Base-by-base conservation (phyloP, 805 yeast genomes). In the Metschnikowia bowlesiae region DNA sequence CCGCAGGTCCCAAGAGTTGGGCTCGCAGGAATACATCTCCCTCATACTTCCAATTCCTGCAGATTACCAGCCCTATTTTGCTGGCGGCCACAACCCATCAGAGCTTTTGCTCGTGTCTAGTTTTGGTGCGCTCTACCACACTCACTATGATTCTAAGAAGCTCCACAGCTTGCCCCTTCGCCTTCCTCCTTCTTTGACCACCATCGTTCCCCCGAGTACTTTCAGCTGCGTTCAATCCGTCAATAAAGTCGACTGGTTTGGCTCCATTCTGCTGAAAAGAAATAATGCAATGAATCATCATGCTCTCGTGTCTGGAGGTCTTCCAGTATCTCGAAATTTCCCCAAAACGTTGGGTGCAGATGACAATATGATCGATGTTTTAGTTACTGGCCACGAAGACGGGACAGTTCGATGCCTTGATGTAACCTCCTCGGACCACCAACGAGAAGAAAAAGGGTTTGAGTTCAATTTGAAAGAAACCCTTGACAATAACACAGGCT, bases 331-430 rank as follows among this genome's bases (percentile, higher is more conserved):
- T 50, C 51, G 61, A 38, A 50, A 53, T n/a, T 55, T 55, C 9
- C 63, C 68, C 10, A 62, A 55, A 33, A 58, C 74, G 2, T 47
- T 73, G 29, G 77, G 76, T 0, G 47, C 54, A 29, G 68, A 65
- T 40, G 75, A 71, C 8, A 60, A 84, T 3, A 80, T 79, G 10
- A 71, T 71, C 9, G 66, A 61, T 47, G 62, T 73, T n/a, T 52
- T 91, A 39, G 83, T 89, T 1, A 84, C 96, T 0, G 98, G 97
- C 0, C 96, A 94, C 62, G 80, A 83, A 34, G 85, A 85, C 63
- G 98, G 97, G 0, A 79, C 84, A 34, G 81, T 94, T 0, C 76
- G 97, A 48, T 73, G 92, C 8, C 84, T 90, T 83, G 96, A 92
- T 67, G 84, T 89, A 0, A 82, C 95, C 0, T 81, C 83, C 50